These are phyloP conservation scores for Talaromyces sp. DNA, from an alignment of 2,329 filamentous ascomycete species.

Conservation along the genomic window DNA sequence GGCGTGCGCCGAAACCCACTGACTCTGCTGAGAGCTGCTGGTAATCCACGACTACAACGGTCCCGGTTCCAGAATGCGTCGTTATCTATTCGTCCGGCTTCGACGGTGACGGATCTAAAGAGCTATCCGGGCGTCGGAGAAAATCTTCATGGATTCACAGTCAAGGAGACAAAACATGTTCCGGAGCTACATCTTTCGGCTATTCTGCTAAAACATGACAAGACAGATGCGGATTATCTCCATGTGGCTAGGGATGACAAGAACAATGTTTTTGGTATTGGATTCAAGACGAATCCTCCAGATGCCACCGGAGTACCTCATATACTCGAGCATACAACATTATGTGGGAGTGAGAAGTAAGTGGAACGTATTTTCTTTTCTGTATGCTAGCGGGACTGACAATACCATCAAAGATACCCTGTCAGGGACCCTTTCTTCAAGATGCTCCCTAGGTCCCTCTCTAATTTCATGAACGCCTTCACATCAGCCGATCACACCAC, in stretches of 20 bases:
- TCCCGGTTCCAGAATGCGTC: slow-evolving; percentile 14
- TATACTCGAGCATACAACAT: slow-evolving; percentile 93
- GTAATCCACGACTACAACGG: slow-evolving; percentile 17
- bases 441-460: slow-evolving; percentile 96
- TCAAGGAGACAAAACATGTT: slow-evolving; percentile 84
- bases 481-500: slow-evolving; percentile 95
- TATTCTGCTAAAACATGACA: slow-evolving; percentile 84
- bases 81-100: slow-evolving; percentile 24
- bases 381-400: slow-evolving; percentile 13
- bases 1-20: slow-evolving; percentile 23
- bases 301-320: slow-evolving; percentile 95
- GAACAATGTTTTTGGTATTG: slow-evolving; percentile 99
- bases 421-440: slow-evolving; percentile 99
- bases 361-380: slow-evolving; percentile 16
- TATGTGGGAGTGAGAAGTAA: slow-evolving; percentile 92
- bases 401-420: slow-evolving; percentile 64
- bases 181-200: slow-evolving; percentile 92
- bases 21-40: slow-evolving; percentile 17
- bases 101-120: slow-evolving; percentile 71
- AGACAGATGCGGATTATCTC: slow-evolving; percentile 91
- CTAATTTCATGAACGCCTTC: slow-evolving; percentile 99
- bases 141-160: slow-evolving; percentile 87
- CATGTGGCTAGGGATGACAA: slow-evolving; percentile 92
- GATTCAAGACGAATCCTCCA: slow-evolving; percentile 97
- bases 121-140: slow-evolving; percentile 75